Evolutionary conservation across 2,329 filamentous ascomycete species (phyloP).

Genomic region (Phialophora tarda): DNA sequence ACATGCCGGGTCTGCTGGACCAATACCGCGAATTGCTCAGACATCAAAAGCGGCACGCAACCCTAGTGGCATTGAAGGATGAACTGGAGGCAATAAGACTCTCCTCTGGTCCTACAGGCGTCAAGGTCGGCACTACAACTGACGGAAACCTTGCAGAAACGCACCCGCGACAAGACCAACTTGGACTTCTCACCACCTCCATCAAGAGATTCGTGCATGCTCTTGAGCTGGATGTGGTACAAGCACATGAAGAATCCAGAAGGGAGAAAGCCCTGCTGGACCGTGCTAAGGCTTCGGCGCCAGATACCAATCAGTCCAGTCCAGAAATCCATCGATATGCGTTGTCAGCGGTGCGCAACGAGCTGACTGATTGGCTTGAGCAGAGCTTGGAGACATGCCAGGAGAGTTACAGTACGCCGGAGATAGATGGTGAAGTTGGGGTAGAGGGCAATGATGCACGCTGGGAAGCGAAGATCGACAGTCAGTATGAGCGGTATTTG

Average conservation of each 20-base stretch:
- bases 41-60: conserved; percentile 21
- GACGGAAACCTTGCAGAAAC: background rate
- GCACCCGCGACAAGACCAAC: background rate
- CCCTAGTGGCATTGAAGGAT: conserved; percentile 21
- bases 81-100: conserved; percentile 19
- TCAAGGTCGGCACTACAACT: background rate
- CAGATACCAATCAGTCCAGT: background rate
- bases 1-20: conserved; percentile 6
- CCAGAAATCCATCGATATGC: conserved; percentile 16
- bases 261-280: conserved; percentile 21
- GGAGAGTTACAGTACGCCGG: background rate
- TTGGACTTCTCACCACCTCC: background rate
- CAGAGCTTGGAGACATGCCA: conserved; percentile 33
- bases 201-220: conserved; percentile 18
- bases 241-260: conserved; percentile 30
- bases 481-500: conserved; percentile 35
- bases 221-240: conserved; percentile 36
- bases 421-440: background rate
- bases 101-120: background rate
- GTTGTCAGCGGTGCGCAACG: conserved; percentile 25
- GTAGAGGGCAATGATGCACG: background rate
- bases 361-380: conserved; percentile 36
- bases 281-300: conserved; percentile 6
- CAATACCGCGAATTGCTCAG: conserved; percentile 22
- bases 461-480: conserved; percentile 23